Evolutionary conservation across 768 basidiomycete genomes (phyloP).

Genomic region (Clitopilus hobsonii): DNA sequence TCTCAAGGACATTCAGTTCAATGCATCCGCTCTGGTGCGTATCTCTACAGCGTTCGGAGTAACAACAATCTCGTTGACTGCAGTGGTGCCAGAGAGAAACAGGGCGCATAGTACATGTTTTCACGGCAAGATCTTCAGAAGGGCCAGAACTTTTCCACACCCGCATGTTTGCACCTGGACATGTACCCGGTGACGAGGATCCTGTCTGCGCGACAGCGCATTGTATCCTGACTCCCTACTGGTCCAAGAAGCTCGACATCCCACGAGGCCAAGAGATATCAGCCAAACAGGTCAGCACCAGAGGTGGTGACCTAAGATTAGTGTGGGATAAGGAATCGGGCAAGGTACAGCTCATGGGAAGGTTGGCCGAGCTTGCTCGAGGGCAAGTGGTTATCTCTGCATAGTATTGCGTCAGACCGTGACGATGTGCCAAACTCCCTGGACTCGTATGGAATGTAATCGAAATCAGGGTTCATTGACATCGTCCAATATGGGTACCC

Average conservation of each 20-base stretch:
- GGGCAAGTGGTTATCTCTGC: slow-evolving; percentile 25
- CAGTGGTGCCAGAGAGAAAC: slow-evolving; percentile 21
- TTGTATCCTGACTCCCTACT: slow-evolving; percentile 44
- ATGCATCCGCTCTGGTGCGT: slow-evolving; percentile 31
- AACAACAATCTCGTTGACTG: neutral
- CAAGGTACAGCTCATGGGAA: slow-evolving; percentile 29
- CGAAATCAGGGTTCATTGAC: too few species aligned
- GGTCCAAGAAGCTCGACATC: slow-evolving; percentile 32
- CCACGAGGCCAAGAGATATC: slow-evolving; percentile 25
- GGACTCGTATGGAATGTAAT: too few species aligned
- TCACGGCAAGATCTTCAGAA: slow-evolving; percentile 31
- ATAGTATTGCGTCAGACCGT: too few species aligned
- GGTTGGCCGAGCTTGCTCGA: slow-evolving; percentile 25
- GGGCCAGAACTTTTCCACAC: slow-evolving; percentile 37
- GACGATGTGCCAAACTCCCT: too few species aligned
- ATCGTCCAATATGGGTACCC: too few species aligned
- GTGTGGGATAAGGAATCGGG: slow-evolving; percentile 28
- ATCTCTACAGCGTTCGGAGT: neutral
- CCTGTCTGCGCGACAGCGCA: slow-evolving; percentile 53
- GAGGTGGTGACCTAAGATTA: slow-evolving; percentile 43
- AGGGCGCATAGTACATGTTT: slow-evolving; percentile 30
- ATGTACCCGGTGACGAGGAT: slow-evolving; percentile 36
- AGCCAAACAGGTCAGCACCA: slow-evolving; percentile 47
- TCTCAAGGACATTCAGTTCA: slow-evolving; percentile 12
- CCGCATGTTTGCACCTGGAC: slow-evolving; percentile 42